Conservation (phyloP, 2,329 filamentous ascomycete species). For the Bipolaris sorokiniana region DNA sequence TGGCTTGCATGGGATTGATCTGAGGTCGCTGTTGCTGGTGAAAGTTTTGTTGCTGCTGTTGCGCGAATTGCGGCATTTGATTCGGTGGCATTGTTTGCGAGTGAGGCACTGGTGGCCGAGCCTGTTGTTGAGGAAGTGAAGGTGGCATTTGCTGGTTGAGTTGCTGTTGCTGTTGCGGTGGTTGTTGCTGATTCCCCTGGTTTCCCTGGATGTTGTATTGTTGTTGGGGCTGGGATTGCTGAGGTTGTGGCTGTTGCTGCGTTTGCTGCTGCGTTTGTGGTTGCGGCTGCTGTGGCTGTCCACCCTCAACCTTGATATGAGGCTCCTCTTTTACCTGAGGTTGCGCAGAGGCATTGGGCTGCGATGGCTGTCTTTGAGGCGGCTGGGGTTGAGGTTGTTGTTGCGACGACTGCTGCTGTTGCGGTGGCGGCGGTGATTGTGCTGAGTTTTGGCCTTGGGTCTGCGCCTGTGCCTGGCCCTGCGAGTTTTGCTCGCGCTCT, state of each 20-base stretch:
- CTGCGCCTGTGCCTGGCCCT: constrained; percentile 39
- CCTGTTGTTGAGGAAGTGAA: constrained; percentile 29
- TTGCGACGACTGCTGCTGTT: constrained; percentile 22
- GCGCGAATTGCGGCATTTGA: constrained; percentile 36
- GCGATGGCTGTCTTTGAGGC: constrained; percentile 43
- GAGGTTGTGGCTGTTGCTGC: constrained; percentile 25
- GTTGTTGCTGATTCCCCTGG: constrained; percentile 31
- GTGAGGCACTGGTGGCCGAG: constrained; percentile 39
- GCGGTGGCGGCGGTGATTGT: constrained; percentile 28
- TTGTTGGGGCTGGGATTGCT: constrained; percentile 11
- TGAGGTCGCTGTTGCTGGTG: constrained; percentile 44
- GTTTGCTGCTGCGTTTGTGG: constrained; percentile 22
- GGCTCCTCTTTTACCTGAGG: constrained; percentile 42
- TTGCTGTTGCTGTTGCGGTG: constrained; percentile 27
- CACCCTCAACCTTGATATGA: constrained; percentile 48
- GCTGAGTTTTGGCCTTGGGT: constrained; percentile 29
- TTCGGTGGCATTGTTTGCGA: constrained; percentile 38
- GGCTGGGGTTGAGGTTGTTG: constrained; percentile 34
- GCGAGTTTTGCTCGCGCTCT: constrained; percentile 42
- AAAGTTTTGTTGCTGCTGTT: constrained; percentile 38
- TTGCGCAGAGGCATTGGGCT: constrained; percentile 33
- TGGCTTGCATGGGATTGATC: constrained; percentile 47
- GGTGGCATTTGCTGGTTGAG: constrained; percentile 30
- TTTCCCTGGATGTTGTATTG: constrained; percentile 33
- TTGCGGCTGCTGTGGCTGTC: constrained; percentile 30